Percentiles rank a stretch among this genome's conserved stretches.
These are phyloP conservation scores for Anethum foeniculum DNA, from an alignment of 140 eudicot genomes.

Conservation along the genomic window DNA sequence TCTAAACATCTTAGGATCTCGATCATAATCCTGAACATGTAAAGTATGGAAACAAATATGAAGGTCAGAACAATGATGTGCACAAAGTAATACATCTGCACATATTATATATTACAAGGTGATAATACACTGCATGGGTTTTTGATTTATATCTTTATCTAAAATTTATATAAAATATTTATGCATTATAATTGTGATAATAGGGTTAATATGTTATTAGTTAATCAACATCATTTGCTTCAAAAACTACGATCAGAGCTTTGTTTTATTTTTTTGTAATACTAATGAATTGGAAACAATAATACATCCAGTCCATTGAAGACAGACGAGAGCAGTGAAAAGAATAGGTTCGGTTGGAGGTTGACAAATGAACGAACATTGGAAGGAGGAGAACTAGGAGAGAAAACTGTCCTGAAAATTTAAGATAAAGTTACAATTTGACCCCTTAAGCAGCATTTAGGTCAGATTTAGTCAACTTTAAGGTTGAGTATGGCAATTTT, in stretches of 20 bases:
- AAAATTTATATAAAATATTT: background rate
- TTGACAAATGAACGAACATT: background rate
- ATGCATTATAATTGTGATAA: background rate
- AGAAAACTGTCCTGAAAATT: background rate
- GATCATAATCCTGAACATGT: slow-evolving; percentile 68
- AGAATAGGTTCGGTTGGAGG: background rate
- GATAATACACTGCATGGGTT: background rate
- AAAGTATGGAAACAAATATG: background rate
- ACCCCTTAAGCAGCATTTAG: background rate
- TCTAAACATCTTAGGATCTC: slow-evolving; percentile 47
- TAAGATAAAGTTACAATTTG: background rate
- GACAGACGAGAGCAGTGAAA: background rate
- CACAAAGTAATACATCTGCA: background rate
- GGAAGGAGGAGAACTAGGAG: background rate
- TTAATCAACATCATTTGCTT: background rate
- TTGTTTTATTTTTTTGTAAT: background rate
- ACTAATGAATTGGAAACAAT: background rate
- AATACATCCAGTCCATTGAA: background rate
- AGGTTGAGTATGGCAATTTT: background rate
- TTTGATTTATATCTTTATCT: background rate
- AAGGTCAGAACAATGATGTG: background rate
- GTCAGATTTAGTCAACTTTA: background rate
- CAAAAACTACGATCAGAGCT: background rate
- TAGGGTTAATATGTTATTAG: background rate
- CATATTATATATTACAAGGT: background rate